Evolutionary conservation across 2,329 filamentous ascomycete genomes (phyloP), one percentile per base, ranked within the genome.

Genomic region (Colletotrichum magnum): DNA sequence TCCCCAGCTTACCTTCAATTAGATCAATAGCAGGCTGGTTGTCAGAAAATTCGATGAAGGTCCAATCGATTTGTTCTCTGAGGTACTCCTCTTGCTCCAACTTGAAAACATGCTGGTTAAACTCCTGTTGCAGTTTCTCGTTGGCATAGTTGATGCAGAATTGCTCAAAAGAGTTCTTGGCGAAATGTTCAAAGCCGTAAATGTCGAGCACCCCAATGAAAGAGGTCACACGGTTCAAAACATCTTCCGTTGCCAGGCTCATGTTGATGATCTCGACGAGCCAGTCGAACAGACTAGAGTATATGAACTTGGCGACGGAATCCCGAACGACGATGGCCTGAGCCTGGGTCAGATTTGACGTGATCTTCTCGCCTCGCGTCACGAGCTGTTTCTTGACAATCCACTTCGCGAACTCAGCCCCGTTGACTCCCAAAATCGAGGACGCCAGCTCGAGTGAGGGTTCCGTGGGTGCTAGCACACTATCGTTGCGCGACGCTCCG

Each of bases 101-200:
- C 82, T 98, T 98, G 89, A 99, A 99, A 43, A 99, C 96, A 77
- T 99, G 96, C 79, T 97, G 94, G 82, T 99, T 99, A 86, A 99
- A 99, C 80, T 98, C 95, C 80, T 99, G 96, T 79, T 99, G 96
- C 63, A 99, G 86, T 83, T 99, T 99, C 83, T 99, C 96, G 81
- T 99, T 99, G 82, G 96, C 96, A 77, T 99, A 99, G 83, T 99
- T 99, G 88, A 99, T 99, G 83, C 96, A 99, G 82, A 99, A 99
- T 80, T 99, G 96, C 80, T 99, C 96, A 76, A 99, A 99, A 0
- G 96, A 99, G 84, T 99, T 99, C 86, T 98, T 98, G 71, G 96
- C 95, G 77, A 99, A 99, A 82, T 98, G 96, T 81, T 99, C 96
- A 78, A 99, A 99, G 72, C 95, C 95, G 81, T 98, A 98, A 74